phyloP scores from a whole-genome alignment of 805 yeast species.

The Wickerhamiella sorbophila region DNA sequence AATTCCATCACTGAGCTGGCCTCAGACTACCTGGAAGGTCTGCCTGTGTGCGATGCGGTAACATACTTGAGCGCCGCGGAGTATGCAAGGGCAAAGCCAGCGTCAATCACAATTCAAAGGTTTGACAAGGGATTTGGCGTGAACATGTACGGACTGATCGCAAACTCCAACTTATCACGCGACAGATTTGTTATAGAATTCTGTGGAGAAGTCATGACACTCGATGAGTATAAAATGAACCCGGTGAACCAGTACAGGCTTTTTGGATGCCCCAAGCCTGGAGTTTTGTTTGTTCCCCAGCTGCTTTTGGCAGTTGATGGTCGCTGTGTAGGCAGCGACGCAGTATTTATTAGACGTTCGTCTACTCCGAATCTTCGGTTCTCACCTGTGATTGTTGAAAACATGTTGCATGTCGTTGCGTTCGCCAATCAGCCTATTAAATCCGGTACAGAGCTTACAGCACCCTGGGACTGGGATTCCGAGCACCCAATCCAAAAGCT shows the following conservation, averaged over 20 bases:
- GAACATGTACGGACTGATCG: slow-evolving; percentile 49
- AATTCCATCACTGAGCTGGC: slow-evolving; percentile 3
- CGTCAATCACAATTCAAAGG: not conserved
- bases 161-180: slow-evolving; percentile 28
- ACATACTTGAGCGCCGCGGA: not conserved
- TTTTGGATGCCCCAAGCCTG: slow-evolving; percentile 56
- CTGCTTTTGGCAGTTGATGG: slow-evolving; percentile 62
- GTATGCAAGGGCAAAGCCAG: slow-evolving; percentile 1
- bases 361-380: slow-evolving; percentile 67
- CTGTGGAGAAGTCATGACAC: slow-evolving; percentile 59
- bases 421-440: slow-evolving; percentile 42
- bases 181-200: slow-evolving; percentile 45
- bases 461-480: slow-evolving; percentile 83
- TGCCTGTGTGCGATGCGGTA: not conserved
- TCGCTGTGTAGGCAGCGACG: slow-evolving; percentile 61
- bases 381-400: slow-evolving; percentile 29
- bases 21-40: not conserved
- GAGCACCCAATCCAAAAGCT: slow-evolving; percentile 57
- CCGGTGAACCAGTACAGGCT: slow-evolving; percentile 61
- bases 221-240: slow-evolving; percentile 47
- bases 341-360: slow-evolving; percentile 61
- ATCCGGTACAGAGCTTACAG: slow-evolving; percentile 55
- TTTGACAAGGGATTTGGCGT: slow-evolving; percentile 34
- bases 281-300: slow-evolving; percentile 38
- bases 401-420: slow-evolving; percentile 39